Base-by-base conservation (phyloP, 257 asterid genomes). In the Solanum etuberosum region DNA sequence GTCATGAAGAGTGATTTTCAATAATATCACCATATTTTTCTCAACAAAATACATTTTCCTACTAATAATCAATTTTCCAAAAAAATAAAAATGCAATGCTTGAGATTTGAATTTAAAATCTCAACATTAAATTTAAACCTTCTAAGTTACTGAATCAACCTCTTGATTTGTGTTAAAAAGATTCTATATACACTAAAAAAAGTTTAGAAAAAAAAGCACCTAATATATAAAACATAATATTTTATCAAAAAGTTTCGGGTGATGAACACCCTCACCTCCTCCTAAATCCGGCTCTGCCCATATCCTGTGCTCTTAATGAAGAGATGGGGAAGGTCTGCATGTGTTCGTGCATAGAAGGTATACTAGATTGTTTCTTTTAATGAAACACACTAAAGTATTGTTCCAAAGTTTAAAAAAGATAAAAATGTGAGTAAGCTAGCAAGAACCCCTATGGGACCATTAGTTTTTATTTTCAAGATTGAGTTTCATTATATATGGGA, bases 311-410 rank as follows among this genome's bases (percentile, higher is more conserved):
- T 74, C 31, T 38, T 38, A 31, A 13, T 14, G 37, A 31, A 77
- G 89, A 70, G 65, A 63, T 42, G n/a, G 35, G 38, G 57, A 76
- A 38, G 51, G 31, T 37, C 34, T 74, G 35, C 77, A 31, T 70
- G 83, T 77, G 35, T 14, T 77, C 37, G 37, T 27, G 38, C 63
- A 43, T 42, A 78, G 37, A 43, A 25, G 83, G 57, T 76, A 40
- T 76, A 40, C 83, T 8, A 40, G 86, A 85, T 91, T 94, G 97
- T 92, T 94, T 90, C 95, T 92, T 94, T 94, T 92, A 93, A 93
- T 94, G 95, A 92, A 94, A 93, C 95, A 94, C 89, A 8, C 42
- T 85, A 90, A 77, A 57, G 88, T 18, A 82, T 29, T 54, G 84
- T 78, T 77, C 65, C 83, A 86, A 86, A 42, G 73, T 11, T 84